These are phyloP conservation scores for Diaporthe citrichinensis DNA, from an alignment of 2,329 filamentous ascomycete genomes.

Conservation along the genomic window DNA sequence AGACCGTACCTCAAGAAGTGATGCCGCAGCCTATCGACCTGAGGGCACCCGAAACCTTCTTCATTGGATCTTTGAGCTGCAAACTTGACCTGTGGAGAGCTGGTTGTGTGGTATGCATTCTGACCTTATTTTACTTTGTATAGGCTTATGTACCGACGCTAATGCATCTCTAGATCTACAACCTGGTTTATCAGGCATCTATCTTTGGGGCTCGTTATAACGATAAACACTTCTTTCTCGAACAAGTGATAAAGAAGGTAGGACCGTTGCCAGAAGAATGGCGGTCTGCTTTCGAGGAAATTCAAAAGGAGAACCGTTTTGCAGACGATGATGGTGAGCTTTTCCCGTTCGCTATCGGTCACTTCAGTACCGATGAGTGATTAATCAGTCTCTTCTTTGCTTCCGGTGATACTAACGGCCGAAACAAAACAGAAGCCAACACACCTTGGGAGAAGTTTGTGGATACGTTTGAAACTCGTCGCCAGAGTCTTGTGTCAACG, in stretches of 20 bases:
- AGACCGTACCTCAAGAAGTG: not conserved
- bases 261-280: not conserved
- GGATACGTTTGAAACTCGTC: not conserved
- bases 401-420: not conserved
- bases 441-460: not conserved
- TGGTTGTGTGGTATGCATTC: not conserved
- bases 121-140: not conserved
- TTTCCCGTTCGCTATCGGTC: not conserved
- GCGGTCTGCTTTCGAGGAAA: not conserved
- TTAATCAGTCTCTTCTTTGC: not conserved
- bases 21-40: not conserved
- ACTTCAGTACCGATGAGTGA: not conserved
- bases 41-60: not conserved
- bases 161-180: not conserved
- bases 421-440: not conserved
- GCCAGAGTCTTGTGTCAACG: not conserved
- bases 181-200: not conserved
- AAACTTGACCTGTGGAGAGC: not conserved
- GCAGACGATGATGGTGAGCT: not conserved
- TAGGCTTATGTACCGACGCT: not conserved
- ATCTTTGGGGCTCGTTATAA: not conserved
- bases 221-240: conserved; percentile 1
- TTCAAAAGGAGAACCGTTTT: not conserved
- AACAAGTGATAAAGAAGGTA: conserved; percentile 9
- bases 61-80: not conserved